Conservation (phyloP, 345 rosid species). For the Hypericum perforatum region DNA sequence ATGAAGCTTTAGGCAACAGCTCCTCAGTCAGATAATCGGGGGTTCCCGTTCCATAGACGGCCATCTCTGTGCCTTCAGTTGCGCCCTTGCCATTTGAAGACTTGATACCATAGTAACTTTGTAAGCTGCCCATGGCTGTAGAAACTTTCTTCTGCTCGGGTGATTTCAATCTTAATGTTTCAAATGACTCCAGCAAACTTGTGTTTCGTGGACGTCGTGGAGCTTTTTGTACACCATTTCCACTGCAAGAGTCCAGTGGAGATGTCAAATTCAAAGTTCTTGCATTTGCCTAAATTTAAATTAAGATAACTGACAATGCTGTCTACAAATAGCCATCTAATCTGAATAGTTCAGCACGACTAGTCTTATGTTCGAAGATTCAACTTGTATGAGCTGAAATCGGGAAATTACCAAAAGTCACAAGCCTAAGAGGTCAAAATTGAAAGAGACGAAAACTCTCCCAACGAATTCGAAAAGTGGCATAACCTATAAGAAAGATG, state of each 20-base stretch:
- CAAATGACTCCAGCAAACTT: slow-evolving; percentile 24
- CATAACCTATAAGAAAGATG: too few species aligned
- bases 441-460: too few species aligned
- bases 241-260: slow-evolving; percentile 5
- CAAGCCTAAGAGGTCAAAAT: too few species aligned
- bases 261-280: not conserved
- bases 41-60: slow-evolving; percentile 28
- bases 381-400: too few species aligned
- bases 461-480: too few species aligned
- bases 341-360: too few species aligned
- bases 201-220: slow-evolving; percentile 15
- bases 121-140: slow-evolving; percentile 75
- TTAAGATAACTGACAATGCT: too few species aligned
- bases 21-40: slow-evolving; percentile 13
- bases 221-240: slow-evolving; percentile 10
- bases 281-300: not conserved
- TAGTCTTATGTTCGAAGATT: too few species aligned
- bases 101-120: slow-evolving; percentile 60
- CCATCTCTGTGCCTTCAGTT: slow-evolving; percentile 50
- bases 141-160: slow-evolving; percentile 35
- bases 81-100: slow-evolving; percentile 20
- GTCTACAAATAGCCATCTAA: too few species aligned
- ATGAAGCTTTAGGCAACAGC: slow-evolving; percentile 18
- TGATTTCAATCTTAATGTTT: slow-evolving; percentile 40
- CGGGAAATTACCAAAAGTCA: too few species aligned